These are phyloP conservation scores for Solanum medicagineum DNA, from an alignment of 257 asterid species.

Conservation along the genomic window DNA sequence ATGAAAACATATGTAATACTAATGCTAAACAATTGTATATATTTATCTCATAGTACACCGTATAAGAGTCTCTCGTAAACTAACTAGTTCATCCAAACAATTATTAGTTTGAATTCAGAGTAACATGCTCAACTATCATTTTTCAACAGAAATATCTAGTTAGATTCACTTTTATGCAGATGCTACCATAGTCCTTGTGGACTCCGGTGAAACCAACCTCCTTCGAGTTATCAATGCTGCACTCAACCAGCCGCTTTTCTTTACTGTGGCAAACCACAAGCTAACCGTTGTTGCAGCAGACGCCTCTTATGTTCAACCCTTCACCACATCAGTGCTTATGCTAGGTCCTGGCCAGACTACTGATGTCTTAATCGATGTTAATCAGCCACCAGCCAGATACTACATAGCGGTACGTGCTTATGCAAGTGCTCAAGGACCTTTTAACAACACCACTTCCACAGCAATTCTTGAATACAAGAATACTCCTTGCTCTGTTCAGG, in stretches of 20 bases:
- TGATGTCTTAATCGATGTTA: constrained; percentile 61
- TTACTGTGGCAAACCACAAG: constrained; percentile 70
- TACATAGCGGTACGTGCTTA: constrained; percentile 79
- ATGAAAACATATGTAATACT: not conserved
- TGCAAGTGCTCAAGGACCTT: constrained; percentile 72
- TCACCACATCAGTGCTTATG: constrained; percentile 74
- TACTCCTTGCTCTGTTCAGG: constrained; percentile 37
- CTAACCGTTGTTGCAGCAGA: constrained; percentile 89
- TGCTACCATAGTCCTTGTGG: constrained; percentile 35
- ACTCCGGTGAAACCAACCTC: constrained; percentile 60
- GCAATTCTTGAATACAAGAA: constrained; percentile 63
- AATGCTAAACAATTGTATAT: not conserved
- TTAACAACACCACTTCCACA: constrained; percentile 85
- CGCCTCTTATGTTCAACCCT: constrained; percentile 67
- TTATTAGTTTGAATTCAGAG: not conserved
- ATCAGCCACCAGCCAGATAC: constrained; percentile 60
- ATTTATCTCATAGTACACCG: not conserved
- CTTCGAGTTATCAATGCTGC: constrained; percentile 63
- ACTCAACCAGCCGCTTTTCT: constrained; percentile 80
- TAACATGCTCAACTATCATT: not conserved
- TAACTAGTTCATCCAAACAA: not conserved
- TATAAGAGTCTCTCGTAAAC: not conserved
- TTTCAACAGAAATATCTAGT: not conserved
- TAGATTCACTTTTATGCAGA: constrained; percentile 26
- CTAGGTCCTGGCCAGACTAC: constrained; percentile 96